Evolutionary conservation across 1,139 yeast species (phyloP), one percentile per base, ranked within the genome.

Genomic region (Geotrichum fermentans): DNA sequence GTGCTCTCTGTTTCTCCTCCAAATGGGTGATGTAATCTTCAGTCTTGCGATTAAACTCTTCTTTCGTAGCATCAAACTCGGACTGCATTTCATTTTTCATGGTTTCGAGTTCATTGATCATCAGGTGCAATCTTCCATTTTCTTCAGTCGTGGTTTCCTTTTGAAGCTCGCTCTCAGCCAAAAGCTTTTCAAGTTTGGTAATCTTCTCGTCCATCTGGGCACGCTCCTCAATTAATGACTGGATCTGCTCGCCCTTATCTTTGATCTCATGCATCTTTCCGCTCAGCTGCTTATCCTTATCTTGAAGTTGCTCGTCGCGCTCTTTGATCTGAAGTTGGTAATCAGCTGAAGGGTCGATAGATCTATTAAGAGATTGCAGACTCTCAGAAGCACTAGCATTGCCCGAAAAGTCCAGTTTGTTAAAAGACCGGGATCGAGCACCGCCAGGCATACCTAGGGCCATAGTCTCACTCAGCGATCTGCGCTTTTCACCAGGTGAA

Each of bases 111-210:
- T 59, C 61, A 24, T 56, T 58, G 7, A 64, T 59, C 54, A 59
- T 52, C 36, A 60, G 59, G 34, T 62, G 64, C 26, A 64, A 55
- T 24, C 64, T 58, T 5, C 58, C 62, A 45, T 63, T 63, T 49
- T 64, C 67, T 35, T 60, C 61, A 14, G 53, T 59, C 16, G 72
- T 64, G 2, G 68, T 65, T 7, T 56, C 51, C 42, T 58, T 63
- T 40, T 57, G 44, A 26, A 54, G 59, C 55, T 61, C 65, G 2
- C 64, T 52, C 53, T 67, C 61, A 28, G 59, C 50, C 53, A 64
- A 50, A 55, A 59, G 60, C 22, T 61, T 62, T 45, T 61, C 63
- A 18, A 64, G 56, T 30, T 54, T 56, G 33, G 56, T 57, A 42
- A 63, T 57, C 7, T 59, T 55, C 32, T 58, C 61, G 37, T 60